Conservation (phyloP, 805 yeast genomes). For the Cyberlindnera samutprakarnensis region DNA sequence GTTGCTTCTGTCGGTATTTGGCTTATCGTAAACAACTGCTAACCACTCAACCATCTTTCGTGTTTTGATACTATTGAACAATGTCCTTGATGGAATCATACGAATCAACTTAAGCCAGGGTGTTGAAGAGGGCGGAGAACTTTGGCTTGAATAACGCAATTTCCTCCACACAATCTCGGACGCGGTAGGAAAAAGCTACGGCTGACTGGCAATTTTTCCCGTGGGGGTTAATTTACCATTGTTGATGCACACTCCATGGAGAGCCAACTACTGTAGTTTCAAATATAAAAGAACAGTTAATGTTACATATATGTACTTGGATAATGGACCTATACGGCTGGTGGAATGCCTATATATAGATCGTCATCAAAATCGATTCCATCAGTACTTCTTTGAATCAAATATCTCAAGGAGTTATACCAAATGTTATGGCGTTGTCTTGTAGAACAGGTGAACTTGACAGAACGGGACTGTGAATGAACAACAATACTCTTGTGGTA, state of each 20-base stretch:
- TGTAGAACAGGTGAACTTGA: slow-evolving; percentile 83
- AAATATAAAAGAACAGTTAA: too few relatives aligned
- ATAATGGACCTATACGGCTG: too few relatives aligned
- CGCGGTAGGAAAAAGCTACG: too few relatives aligned
- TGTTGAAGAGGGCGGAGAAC: too few relatives aligned
- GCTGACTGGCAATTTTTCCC: too few relatives aligned
- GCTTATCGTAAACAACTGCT: slow-evolving; percentile 64
- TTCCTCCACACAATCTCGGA: too few relatives aligned
- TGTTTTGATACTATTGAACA: slow-evolving; percentile 9
- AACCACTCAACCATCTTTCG: slow-evolving; percentile 49
- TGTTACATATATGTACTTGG: too few relatives aligned
- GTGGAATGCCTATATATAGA: slow-evolving; percentile 8
- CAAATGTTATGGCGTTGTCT: slow-evolving; percentile 86
- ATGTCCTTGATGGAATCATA: slow-evolving; percentile 3
- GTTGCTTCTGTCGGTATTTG: slow-evolving; percentile 48
- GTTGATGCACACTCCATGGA: too few relatives aligned
- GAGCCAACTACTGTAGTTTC: too few relatives aligned
- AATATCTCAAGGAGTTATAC: slow-evolving; percentile 75
- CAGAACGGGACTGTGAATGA: slow-evolving; percentile 49
- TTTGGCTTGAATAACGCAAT: too few relatives aligned
- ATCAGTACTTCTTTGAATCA: slow-evolving; percentile 58
- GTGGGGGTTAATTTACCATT: too few relatives aligned
- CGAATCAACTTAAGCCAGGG: too few relatives aligned
- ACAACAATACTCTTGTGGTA: slow-evolving; percentile 79
- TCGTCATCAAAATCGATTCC: slow-evolving; percentile 41